Evolutionary conservation across 208 protist species (phyloP).

Genomic region (Trypanosoma cruzi): DNA sequence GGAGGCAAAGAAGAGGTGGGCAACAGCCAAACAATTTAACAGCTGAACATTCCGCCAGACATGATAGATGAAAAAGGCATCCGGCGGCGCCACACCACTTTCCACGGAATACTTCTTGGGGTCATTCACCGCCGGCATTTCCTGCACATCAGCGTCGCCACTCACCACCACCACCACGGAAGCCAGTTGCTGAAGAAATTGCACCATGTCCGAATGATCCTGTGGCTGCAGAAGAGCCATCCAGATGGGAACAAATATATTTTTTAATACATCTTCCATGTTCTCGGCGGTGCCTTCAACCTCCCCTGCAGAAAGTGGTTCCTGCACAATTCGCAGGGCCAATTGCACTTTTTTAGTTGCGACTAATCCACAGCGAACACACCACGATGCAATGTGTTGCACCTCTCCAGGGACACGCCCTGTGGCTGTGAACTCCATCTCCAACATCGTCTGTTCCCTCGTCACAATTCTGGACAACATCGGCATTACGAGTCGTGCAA

Average conservation of each 20-base stretch:
- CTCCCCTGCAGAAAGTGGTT: slow-evolving; percentile 8
- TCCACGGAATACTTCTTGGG: slow-evolving; percentile 13
- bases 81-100: slow-evolving; percentile 90
- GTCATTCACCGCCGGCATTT: slow-evolving; percentile 45
- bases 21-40: slow-evolving; percentile 93
- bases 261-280: slow-evolving; percentile 87
- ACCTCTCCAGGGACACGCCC: slow-evolving; percentile 52
- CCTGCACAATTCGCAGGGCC: slow-evolving; percentile 51
- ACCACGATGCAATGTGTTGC: slow-evolving; percentile 64
- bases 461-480: slow-evolving; percentile 41
- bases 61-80: slow-evolving; percentile 98
- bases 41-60: slow-evolving; percentile 97
- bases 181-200: slow-evolving; percentile 91
- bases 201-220: slow-evolving; percentile 80
- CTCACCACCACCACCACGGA: slow-evolving; percentile 79
- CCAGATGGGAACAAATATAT: slow-evolving; percentile 98
- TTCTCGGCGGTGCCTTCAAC: slow-evolving; percentile 4
- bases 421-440: slow-evolving; percentile 75
- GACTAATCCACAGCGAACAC: slow-evolving; percentile 52
- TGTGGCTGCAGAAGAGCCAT: slow-evolving; percentile 87
- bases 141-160: slow-evolving; percentile 43
- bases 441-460: slow-evolving; percentile 37
- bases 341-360: slow-evolving; percentile 36
- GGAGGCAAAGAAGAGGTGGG: slow-evolving; percentile 42
- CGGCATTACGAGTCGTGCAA: slow-evolving; percentile 46